Base-by-base conservation (phyloP, 177 flowering plant species). In the Tripterygium wilfordii region DNA sequence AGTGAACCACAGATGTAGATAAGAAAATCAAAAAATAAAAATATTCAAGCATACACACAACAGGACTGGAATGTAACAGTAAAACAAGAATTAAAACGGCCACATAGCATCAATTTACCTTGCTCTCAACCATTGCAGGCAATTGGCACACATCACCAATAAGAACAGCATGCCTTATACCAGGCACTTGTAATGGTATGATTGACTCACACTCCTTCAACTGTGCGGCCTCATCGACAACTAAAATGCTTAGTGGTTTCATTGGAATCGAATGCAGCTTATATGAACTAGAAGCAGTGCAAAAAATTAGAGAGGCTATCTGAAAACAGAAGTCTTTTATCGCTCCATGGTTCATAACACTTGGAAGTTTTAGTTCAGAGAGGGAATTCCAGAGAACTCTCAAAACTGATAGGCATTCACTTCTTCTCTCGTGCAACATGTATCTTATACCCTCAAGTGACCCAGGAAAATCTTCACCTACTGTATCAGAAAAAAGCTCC, bases 141-240 rank as follows among this genome's bases (percentile, higher is more conserved):
- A 80, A 44, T 38, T 80, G 87, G 19, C 54, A 31, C 41, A 73
- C 82, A 37, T 80, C 87, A 3, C 87, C 83, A 38, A 76, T 45
- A 22, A 80, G 66, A 46, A 76, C 24, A 40, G 58, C 82, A 67
- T 78, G 75, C 16, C 15, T 32, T 42, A 76, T 17, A 12, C 69
- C 76, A 0, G 41, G 35, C 38, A 76, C 60, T 46, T 61, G 76
- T 17, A 80, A 49, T 0, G 79, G 78, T 36, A 80, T 75, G 2
- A 56, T 17, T 23, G 80, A 70, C 29, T 80, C 83, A 57, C 79
- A 63, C 46, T 77, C 86, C 32, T 71, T 78, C 22, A 78, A 30
- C 44, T 75, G 81, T 23, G 83, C 77, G 2, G 87, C 77, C 58
- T 67, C 72, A 45, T 70, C 77, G 10, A 72, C 60, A 22, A 72